Evolutionary conservation across 352 stramenopile species (phyloP), one percentile per base, ranked within the genome.

Genomic region (Phytophthora sansomeana): DNA sequence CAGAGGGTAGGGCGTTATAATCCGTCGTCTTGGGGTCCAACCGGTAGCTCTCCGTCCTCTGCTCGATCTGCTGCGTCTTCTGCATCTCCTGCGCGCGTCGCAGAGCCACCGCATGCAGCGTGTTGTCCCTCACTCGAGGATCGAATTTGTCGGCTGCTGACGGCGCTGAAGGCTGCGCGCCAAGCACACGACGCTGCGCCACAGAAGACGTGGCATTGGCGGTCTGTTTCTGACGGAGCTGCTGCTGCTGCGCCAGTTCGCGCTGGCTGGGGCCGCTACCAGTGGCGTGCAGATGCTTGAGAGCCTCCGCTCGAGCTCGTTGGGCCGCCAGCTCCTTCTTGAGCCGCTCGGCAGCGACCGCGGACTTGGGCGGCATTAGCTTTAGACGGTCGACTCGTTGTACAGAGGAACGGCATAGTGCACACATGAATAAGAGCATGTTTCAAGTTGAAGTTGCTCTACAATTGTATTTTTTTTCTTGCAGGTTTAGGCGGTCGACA

Each of bases 101-200:
- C 35, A 77, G 43, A 5, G 79, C 81, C 49, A 92, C 47, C n/a
- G 63, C 80, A 38, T 93, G 78, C 28, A 95, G 71, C 33, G 87
- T 95, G 58, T 95, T 95, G 66, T 95, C 87, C 17, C 83, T 78
- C 30, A 87, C 59, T 33, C 75, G 71, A 60, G 80, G 72, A 30
- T 86, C 77, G 42, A 71, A 71, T 14, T 61, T 72, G 24, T 72
- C 58, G 1, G 62, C 58, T 3, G 67, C 51, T 28, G 57, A 57
- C 3, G 53, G 53, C 21, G 48, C 65, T 36, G 44, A 63, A 30
- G 67, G 64, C 19, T 67, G 36, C 9, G 54, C 26, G 14, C 72
- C 63, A 19, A 69, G 14, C 36, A 86, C 70, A 28, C 74, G 65
- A 33, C 76, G 67, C 58, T 87, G 77, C 6, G 82, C 71, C 17